Percentiles rank a stretch among this genome's conserved stretches.
phyloP scores from a whole-genome alignment of 2,329 filamentous ascomycete species.

The Sordariomycetes sp. region DNA sequence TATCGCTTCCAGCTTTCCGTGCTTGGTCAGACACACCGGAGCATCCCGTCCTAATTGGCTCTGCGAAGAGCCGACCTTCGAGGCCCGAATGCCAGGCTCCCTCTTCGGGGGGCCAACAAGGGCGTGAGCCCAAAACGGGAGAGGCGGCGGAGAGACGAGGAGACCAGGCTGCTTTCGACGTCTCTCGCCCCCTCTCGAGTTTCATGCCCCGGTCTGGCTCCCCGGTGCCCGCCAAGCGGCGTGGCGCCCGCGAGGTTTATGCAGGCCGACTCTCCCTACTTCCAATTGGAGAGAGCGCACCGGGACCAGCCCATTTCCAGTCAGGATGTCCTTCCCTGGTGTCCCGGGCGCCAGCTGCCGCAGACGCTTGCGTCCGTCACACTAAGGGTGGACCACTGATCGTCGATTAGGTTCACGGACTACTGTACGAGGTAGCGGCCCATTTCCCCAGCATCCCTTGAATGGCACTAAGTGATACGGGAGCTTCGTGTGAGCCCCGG shows the following conservation, averaged over 20 bases:
- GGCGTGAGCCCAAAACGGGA: not conserved
- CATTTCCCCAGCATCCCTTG: no score
- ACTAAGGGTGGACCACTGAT: no score
- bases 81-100: no score
- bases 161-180: not conserved
- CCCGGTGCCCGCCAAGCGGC: not conserved
- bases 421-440: no score
- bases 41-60: not conserved
- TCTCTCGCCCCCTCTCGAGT: not conserved
- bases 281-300: not conserved
- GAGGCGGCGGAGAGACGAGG: not conserved
- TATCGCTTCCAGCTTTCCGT: not conserved
- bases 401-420: no score
- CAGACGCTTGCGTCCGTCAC: no score
- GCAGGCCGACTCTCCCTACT: not conserved
- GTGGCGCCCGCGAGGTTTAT: not conserved
- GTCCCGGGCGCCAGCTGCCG: no score
- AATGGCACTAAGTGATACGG: no score
- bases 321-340: not conserved
- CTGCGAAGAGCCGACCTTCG: no score
- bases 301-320: not conserved
- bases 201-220: not conserved
- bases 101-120: no score
- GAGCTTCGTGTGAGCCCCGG: not conserved
- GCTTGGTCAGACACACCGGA: not conserved